phyloP scores from a whole-genome alignment of 2,329 filamentous ascomycete genomes.

The Escovopsis sp. region DNA sequence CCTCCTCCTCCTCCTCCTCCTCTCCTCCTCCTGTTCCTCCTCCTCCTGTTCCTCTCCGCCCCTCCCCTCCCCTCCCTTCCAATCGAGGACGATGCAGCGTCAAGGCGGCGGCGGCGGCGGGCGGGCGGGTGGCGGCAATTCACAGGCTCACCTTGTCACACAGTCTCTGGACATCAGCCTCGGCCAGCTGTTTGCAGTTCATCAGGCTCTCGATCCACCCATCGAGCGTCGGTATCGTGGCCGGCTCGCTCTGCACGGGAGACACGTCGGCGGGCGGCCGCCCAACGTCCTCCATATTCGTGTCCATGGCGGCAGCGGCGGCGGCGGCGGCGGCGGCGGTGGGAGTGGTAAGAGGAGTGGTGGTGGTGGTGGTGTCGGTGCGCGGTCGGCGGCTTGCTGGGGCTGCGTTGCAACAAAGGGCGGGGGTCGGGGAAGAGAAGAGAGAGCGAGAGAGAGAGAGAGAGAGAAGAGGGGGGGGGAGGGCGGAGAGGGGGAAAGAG shows the following conservation, averaged over 20 bases:
- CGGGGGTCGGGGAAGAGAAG: too few relatives aligned
- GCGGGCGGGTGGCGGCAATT: too few relatives aligned
- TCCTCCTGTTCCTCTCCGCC: too few relatives aligned
- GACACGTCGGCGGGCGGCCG: slow-evolving; percentile 70
- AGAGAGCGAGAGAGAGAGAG: too few relatives aligned
- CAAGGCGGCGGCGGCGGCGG: too few relatives aligned
- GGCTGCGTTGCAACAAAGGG: too few relatives aligned
- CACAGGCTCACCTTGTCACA: slow-evolving; percentile 71
- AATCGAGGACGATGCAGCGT: too few relatives aligned
- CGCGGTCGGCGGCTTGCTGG: slow-evolving; percentile 2
- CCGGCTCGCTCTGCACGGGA: slow-evolving; percentile 59
- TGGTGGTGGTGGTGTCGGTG: slow-evolving; percentile 1
- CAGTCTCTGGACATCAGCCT: slow-evolving; percentile 86
- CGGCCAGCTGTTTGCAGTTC: slow-evolving; percentile 94
- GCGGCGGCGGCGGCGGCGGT: neutral
- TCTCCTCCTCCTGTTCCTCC: too few relatives aligned
- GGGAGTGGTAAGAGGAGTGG: neutral
- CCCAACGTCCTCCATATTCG: slow-evolving; percentile 96
- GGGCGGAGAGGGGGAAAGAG: too few relatives aligned
- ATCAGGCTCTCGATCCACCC: slow-evolving; percentile 98
- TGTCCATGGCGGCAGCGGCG: slow-evolving; percentile 53
- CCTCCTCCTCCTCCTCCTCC: too few relatives aligned
- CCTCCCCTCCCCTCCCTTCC: too few relatives aligned
- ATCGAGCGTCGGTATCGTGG: slow-evolving; percentile 83
- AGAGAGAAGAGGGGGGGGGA: too few relatives aligned